phyloP scores from a whole-genome alignment of 2,329 filamentous ascomycete species.

The Aspergillus cejpii region DNA sequence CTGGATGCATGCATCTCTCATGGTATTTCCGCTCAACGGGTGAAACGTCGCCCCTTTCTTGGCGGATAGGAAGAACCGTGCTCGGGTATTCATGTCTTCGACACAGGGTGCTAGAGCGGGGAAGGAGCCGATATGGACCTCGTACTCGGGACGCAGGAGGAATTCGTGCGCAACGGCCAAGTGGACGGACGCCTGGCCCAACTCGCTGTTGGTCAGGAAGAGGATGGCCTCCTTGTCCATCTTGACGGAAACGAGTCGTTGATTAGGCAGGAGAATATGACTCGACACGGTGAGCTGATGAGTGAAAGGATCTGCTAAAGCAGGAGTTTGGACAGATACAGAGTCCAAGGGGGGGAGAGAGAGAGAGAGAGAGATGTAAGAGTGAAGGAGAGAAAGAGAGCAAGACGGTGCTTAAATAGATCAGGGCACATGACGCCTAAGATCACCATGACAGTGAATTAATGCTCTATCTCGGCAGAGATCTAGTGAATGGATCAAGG shows the following conservation, averaged over 20 bases:
- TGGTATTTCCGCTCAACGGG: constrained; percentile 17
- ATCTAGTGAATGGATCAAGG: no score
- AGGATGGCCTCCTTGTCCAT: constrained; percentile 25
- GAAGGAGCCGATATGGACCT: constrained; percentile 42
- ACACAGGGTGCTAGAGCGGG: constrained; percentile 23
- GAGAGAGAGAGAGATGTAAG: neutral
- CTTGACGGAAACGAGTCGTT: neutral
- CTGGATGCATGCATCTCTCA: constrained; percentile 14
- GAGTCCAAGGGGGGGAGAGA: neutral
- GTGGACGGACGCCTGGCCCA: constrained; percentile 40
- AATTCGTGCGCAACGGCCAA: constrained; percentile 37
- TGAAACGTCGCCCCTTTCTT: constrained; percentile 20
- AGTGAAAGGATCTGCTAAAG: no score
- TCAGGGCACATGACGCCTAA: neutral
- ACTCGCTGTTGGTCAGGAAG: constrained; percentile 39
- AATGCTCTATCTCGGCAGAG: neutral
- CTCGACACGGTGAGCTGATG: neutral
- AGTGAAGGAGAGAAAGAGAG: neutral
- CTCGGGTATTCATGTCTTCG: constrained; percentile 14
- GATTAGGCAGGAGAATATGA: neutral
- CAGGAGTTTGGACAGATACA: no score
- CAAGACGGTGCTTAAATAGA: neutral
- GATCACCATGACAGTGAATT: neutral
- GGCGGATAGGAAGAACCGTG: constrained; percentile 2
- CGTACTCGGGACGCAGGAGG: constrained; percentile 25